Evolutionary conservation across 148 eudicot genomes (phyloP), one percentile per base, ranked within the genome.

Genomic region (Rhododendron ferrugineum): DNA sequence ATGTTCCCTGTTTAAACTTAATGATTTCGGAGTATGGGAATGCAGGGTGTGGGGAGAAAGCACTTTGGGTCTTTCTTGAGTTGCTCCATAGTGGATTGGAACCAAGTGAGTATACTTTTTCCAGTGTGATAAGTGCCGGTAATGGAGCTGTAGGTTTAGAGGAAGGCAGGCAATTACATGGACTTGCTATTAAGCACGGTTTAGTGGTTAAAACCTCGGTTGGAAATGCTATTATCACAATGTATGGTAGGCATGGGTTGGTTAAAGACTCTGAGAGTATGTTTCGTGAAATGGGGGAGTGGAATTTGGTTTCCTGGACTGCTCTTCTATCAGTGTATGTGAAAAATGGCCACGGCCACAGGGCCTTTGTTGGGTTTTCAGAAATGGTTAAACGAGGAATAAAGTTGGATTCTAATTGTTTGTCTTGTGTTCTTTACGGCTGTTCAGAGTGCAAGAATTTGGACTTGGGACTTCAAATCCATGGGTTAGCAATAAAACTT

Each of bases 261-360:
- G 78, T 85, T 72, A 58, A 80, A 68, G 87, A 85, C 70, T 54
- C 87, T 42, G 79, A 85, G 83, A 70, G n/a, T 52, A 42, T 80
- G 87, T 80, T 85, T 72, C 44, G 4, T 10, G 70, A 34, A 64
- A 85, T 85, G 36, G 52, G 9, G 7, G 87, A 68, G n/a, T 80
- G 68, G 32, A 85, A 85, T 85, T 81, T 80, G 78, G 64, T 85
- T 70, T 85, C 87, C 10, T 85, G 87, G 87, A 85, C 79, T 28
- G 87, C 84, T 42, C 82, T 85, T 30, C 13, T 85, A 70, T 85
- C 87, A 13, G 42, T n/a, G 18, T 85, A 85, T 52, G 68, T 79
- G 68, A 68, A 44, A 82, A 66, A 50, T 85, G 78, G 84, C 83
- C 49, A 49, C 20, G 11, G 76, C 81, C 84, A 78, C 30, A 80